phyloP scores from a whole-genome alignment of 106 monocot genomes.

The Chionographis japonica region DNA sequence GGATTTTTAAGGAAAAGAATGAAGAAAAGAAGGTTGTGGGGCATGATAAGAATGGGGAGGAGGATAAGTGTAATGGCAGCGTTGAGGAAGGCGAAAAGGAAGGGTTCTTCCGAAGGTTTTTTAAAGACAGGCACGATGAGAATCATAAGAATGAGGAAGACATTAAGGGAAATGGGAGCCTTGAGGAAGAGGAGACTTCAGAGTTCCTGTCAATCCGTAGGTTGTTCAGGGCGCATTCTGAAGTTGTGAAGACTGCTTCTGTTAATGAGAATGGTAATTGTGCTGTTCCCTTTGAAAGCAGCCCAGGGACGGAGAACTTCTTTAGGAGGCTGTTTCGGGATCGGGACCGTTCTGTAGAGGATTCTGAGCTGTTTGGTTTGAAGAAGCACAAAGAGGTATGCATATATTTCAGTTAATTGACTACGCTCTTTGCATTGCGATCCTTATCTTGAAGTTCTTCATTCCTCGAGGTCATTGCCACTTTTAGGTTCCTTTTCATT shows the following conservation, averaged over 20 bases:
- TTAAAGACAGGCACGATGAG: constrained; percentile 88
- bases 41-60: constrained; percentile 37
- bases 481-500: neutral
- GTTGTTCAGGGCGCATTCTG: constrained; percentile 89
- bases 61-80: constrained; percentile 22
- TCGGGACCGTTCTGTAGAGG: constrained; percentile 90
- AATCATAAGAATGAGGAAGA: constrained; percentile 35
- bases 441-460: neutral
- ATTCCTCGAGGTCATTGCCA: neutral
- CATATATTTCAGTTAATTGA: neutral
- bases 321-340: constrained; percentile 85
- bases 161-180: constrained; percentile 17
- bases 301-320: constrained; percentile 91
- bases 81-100: constrained; percentile 58
- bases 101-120: constrained; percentile 73
- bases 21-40: constrained; percentile 32
- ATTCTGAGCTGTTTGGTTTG: constrained; percentile 80
- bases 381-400: constrained; percentile 74
- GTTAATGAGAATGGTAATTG: constrained; percentile 32
- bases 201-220: constrained; percentile 81
- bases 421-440: neutral
- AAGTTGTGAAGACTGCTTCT: constrained; percentile 48
- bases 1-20: constrained; percentile 64
- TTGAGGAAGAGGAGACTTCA: constrained; percentile 79
- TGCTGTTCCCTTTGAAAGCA: constrained; percentile 48